A percentile compares a stretch with the other conserved stretches of the same genome.
Evolutionary conservation across 495 filamentous ascomycete genomes (phyloP).

Genomic region (Lophium mytilinum): DNA sequence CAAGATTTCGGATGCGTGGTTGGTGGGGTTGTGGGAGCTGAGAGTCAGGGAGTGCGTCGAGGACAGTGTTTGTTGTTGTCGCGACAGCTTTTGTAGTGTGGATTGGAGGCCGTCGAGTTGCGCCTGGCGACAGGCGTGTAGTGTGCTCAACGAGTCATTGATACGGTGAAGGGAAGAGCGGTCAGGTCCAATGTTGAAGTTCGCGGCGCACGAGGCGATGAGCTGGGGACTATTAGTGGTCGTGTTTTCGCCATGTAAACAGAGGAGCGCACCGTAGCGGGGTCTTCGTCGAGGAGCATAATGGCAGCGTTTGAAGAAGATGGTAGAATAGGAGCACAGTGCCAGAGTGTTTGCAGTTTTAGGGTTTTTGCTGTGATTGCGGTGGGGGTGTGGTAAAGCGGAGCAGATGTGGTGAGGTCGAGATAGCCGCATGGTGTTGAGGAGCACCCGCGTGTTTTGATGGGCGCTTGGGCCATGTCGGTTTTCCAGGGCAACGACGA

Average conservation of each 20-base stretch:
- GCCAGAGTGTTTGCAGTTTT: too few species aligned
- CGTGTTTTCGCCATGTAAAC: not conserved
- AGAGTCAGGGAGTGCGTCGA: conserved; percentile 65
- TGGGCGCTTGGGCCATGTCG: not conserved
- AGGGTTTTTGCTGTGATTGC: too few species aligned
- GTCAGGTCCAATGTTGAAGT: conserved; percentile 91
- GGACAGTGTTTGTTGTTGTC: conserved; percentile 58
- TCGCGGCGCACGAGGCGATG: conserved; percentile 78
- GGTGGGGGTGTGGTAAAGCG: too few species aligned
- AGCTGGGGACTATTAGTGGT: conserved; percentile 47
- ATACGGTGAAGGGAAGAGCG: conserved; percentile 80
- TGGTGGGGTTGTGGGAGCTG: conserved; percentile 58
- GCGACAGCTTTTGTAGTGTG: conserved; percentile 62
- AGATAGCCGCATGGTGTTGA: not conserved
- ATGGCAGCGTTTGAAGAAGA: conserved; percentile 28
- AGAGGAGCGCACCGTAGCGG: conserved; percentile 56
- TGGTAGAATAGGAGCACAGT: not conserved
- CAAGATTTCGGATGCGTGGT: conserved; percentile 72
- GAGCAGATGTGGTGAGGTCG: too few species aligned
- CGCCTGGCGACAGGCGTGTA: conserved; percentile 69
- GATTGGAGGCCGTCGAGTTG: conserved; percentile 64
- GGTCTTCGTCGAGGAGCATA: conserved; percentile 97
- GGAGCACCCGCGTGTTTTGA: not conserved
- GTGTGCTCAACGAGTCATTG: conserved; percentile 66
- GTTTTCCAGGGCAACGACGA: not conserved